These are phyloP conservation scores for Magnusiomyces suaveolens DNA, from an alignment of 1,139 yeast genomes.

Conservation along the genomic window DNA sequence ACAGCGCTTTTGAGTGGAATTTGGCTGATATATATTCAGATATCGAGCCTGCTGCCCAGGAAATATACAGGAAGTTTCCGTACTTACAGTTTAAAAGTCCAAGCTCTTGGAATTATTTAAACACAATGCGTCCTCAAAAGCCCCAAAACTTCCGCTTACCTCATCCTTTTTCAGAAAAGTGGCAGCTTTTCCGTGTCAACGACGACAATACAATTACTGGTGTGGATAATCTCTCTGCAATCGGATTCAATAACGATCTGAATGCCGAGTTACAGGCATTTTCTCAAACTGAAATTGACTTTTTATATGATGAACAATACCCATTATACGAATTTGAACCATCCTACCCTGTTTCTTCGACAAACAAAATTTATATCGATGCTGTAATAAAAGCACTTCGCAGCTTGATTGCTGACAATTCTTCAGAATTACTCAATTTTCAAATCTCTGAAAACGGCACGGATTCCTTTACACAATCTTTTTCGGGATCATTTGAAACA, in stretches of 20 bases:
- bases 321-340: constrained; percentile 8
- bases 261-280: not conserved
- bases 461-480: not conserved
- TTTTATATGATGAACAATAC: not conserved
- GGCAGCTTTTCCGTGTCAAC: constrained; percentile 31
- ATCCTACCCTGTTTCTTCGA: constrained; percentile 9
- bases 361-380: constrained; percentile 8
- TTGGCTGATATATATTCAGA: constrained; percentile 29
- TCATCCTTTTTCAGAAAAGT: constrained; percentile 26
- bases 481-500: not conserved
- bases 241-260: constrained; percentile 5
- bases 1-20: constrained; percentile 29
- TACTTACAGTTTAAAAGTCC: constrained; percentile 20
- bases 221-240: constrained; percentile 15
- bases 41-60: constrained; percentile 31
- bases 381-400: constrained; percentile 8
- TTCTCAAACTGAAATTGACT: constrained; percentile 1
- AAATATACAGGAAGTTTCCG: constrained; percentile 24
- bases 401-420: constrained; percentile 8
- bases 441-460: not conserved
- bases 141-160: constrained; percentile 21
- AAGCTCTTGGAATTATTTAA: constrained; percentile 15
- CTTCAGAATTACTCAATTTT: constrained; percentile 3
- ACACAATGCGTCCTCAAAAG: constrained; percentile 22
- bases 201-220: constrained; percentile 26